These are phyloP conservation scores for Phytophthora podocarpi DNA, from an alignment of 352 stramenopile species.

Conservation along the genomic window DNA sequence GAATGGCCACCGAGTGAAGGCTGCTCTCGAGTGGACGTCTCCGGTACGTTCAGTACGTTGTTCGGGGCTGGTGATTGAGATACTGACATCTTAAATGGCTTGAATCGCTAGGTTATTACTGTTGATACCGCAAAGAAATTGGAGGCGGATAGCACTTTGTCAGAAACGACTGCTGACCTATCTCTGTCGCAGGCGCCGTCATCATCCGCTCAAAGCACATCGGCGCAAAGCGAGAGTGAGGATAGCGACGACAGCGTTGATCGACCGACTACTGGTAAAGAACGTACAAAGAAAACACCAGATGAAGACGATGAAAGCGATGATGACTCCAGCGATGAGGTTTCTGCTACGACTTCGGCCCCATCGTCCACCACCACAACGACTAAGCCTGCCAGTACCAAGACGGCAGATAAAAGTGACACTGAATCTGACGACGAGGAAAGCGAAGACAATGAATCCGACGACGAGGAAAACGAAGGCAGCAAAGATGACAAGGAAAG, in stretches of 20 bases:
- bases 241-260: slow-evolving; percentile 22
- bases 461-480: slow-evolving; percentile 14
- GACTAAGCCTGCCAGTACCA: slow-evolving; percentile 5
- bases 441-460: slow-evolving; percentile 11
- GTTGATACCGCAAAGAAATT: slow-evolving; percentile 19
- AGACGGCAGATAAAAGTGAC: slow-evolving; percentile 1
- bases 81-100: slow-evolving; percentile 7
- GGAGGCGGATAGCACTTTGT: neutral
- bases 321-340: slow-evolving; percentile 21
- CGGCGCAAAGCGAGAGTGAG: slow-evolving; percentile 15
- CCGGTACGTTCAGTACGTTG: slow-evolving; percentile 35
- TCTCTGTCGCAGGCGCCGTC: slow-evolving; percentile 7
- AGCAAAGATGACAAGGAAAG: slow-evolving; percentile 28
- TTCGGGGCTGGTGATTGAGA: neutral
- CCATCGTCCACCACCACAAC: neutral
- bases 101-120: slow-evolving; percentile 40
- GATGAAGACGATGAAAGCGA: slow-evolving; percentile 26
- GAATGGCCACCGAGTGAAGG: slow-evolving; percentile 74
- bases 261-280: neutral
- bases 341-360: neutral
- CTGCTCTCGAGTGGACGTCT: slow-evolving; percentile 67
- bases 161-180: neutral
- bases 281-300: slow-evolving; percentile 1
- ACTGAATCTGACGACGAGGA: slow-evolving; percentile 18
- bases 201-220: slow-evolving; percentile 6